phyloP scores from a whole-genome alignment of 1,284 basidiomycete genomes.

The Microbotryum silenes-acaulis region DNA sequence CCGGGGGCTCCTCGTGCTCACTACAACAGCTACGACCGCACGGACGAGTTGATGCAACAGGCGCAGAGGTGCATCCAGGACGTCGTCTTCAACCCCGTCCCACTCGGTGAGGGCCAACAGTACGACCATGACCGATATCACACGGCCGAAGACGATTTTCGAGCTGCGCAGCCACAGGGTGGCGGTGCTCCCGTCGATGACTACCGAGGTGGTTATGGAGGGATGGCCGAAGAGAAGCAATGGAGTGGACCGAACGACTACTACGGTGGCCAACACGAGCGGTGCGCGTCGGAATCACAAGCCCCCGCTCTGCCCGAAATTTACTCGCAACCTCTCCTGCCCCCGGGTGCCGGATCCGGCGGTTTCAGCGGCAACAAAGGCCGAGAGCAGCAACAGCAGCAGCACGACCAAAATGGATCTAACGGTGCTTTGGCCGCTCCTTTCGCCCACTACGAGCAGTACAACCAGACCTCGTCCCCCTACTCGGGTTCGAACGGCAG shows the following conservation, averaged over 20 bases:
- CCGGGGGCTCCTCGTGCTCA: slow-evolving; percentile 29
- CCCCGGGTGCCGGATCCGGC: too few species aligned
- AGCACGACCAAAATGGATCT: not conserved
- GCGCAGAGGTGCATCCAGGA: slow-evolving; percentile 34
- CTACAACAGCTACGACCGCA: slow-evolving; percentile 33
- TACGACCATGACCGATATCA: too few species aligned
- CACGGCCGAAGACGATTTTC: slow-evolving; percentile 1
- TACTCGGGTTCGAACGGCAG: too few species aligned
- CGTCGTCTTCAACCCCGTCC: slow-evolving; percentile 35
- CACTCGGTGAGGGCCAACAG: not conserved
- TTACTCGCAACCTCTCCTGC: too few species aligned
- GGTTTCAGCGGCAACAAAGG: not conserved
- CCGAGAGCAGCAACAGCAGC: not conserved
- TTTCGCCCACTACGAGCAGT: too few species aligned
- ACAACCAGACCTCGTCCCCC: too few species aligned
- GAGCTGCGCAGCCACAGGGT: slow-evolving; percentile 4
- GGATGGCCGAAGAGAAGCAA: not conserved
- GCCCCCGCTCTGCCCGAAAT: too few species aligned
- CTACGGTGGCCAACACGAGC: not conserved
- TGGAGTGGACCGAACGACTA: slow-evolving; percentile 1
- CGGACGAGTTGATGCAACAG: slow-evolving; percentile 33
- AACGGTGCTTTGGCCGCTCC: too few species aligned
- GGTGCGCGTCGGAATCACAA: not conserved
- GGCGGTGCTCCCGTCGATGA: not conserved
- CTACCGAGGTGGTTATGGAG: not conserved